phyloP scores from a whole-genome alignment of 345 rosid genomes.

The Aquilaria malaccensis region DNA sequence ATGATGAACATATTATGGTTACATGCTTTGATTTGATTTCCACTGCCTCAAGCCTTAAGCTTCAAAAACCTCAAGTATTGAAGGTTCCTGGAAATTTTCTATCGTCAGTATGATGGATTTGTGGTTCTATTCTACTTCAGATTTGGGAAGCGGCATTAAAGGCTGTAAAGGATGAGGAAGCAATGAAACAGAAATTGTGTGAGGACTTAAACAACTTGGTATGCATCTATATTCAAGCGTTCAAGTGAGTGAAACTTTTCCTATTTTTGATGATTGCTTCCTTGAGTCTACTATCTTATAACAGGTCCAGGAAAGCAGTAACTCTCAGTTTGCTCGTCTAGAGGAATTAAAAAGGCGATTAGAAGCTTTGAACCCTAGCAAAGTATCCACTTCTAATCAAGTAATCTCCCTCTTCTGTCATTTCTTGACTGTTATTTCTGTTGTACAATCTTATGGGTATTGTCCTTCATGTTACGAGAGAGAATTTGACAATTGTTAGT shows the following conservation, averaged over 20 bases:
- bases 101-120: conserved; percentile 2
- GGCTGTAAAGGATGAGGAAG: conserved; percentile 73
- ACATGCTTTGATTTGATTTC: too few relatives aligned
- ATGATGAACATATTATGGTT: too few relatives aligned
- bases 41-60: too few relatives aligned
- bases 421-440: conserved; percentile 3
- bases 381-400: conserved; percentile 33
- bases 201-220: conserved; percentile 80
- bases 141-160: conserved; percentile 63
- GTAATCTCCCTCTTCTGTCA: conserved; percentile 35
- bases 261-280: not conserved
- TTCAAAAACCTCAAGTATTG: too few relatives aligned
- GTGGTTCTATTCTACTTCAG: conserved; percentile 22
- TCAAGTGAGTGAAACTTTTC: not conserved
- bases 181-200: conserved; percentile 65
- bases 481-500: not conserved
- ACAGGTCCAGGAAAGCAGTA: conserved; percentile 82
- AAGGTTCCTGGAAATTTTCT: not conserved
- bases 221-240: conserved; percentile 16
- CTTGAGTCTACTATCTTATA: conserved; percentile 1
- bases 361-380: conserved; percentile 67
- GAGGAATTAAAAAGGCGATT: conserved; percentile 72
- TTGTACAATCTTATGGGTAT: not conserved
- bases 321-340: conserved; percentile 58
- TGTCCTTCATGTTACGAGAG: not conserved